Conservation (phyloP, 148 eudicot genomes). For the Amaranthus hypochondriacus region DNA sequence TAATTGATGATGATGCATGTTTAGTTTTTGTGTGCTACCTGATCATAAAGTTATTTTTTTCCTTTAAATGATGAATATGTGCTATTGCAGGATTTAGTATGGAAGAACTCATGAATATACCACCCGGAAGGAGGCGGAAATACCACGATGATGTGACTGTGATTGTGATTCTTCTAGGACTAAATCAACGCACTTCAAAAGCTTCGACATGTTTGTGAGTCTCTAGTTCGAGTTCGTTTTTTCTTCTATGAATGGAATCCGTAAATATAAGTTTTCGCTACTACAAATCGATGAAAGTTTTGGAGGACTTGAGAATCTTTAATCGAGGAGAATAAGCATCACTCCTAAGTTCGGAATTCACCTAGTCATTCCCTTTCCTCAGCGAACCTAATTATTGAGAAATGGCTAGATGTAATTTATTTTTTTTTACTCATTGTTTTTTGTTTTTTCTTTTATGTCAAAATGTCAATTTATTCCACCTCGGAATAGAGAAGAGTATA, state of each 20-base stretch:
- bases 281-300: slow-evolving; percentile 7
- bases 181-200: slow-evolving; percentile 69
- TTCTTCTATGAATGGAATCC: neutral
- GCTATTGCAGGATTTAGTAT: slow-evolving; percentile 55
- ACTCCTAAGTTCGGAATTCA: no score
- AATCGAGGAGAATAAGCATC: no score
- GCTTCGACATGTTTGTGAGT: slow-evolving; percentile 72
- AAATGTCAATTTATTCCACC: no score
- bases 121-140: slow-evolving; percentile 84
- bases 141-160: slow-evolving; percentile 94
- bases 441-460: no score
- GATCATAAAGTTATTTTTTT: no score
- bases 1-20: no score
- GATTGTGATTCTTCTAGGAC: slow-evolving; percentile 70
- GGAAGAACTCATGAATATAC: slow-evolving; percentile 75
- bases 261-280: slow-evolving; percentile 27
- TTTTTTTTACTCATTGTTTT: no score
- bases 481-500: no score
- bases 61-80: neutral
- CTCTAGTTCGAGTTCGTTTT: neutral
- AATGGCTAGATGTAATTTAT: no score
- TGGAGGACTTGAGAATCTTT: neutral
- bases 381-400: no score
- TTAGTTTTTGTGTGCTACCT: no score
- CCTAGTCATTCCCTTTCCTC: no score